These are phyloP conservation scores for Scutellaria minor DNA, from an alignment of 257 asterid species.

Conservation along the genomic window DNA sequence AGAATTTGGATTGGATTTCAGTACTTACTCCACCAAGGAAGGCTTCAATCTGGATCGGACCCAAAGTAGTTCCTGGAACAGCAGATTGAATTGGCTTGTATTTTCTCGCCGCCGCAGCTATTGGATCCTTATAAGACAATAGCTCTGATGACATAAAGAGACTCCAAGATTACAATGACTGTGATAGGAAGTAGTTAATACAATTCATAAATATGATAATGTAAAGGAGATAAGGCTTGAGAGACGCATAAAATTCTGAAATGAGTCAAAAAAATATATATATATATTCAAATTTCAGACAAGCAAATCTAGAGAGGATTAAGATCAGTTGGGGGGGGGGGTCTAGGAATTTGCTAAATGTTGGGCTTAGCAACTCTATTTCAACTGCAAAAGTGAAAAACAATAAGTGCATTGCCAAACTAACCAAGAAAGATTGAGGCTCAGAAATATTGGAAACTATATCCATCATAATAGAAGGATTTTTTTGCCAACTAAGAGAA, in stretches of 20 bases:
- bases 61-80: constrained; percentile 99
- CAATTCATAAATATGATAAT: background rate
- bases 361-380: background rate
- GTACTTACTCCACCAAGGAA: constrained; percentile 82
- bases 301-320: background rate
- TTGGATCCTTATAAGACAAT: constrained; percentile 92
- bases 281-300: background rate
- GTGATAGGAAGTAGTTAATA: background rate
- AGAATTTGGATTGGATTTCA: constrained; percentile 22
- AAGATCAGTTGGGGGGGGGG: background rate
- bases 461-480: background rate
- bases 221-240: constrained; percentile 15
- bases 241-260: background rate
- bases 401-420: background rate
- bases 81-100: constrained; percentile 99
- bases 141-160: constrained; percentile 58
- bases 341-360: background rate
- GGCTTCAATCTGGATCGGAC: constrained; percentile 95
- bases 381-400: background rate
- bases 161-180: constrained; percentile 19
- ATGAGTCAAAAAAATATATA: constrained; percentile 3
- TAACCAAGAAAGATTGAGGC: background rate
- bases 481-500: background rate
- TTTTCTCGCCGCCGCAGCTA: constrained; percentile 90
- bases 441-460: background rate